A percentile compares a stretch with the other conserved stretches of the same genome.
Conservation (phyloP, 139 green algal species). For the Dunaliella primolecta region DNA sequence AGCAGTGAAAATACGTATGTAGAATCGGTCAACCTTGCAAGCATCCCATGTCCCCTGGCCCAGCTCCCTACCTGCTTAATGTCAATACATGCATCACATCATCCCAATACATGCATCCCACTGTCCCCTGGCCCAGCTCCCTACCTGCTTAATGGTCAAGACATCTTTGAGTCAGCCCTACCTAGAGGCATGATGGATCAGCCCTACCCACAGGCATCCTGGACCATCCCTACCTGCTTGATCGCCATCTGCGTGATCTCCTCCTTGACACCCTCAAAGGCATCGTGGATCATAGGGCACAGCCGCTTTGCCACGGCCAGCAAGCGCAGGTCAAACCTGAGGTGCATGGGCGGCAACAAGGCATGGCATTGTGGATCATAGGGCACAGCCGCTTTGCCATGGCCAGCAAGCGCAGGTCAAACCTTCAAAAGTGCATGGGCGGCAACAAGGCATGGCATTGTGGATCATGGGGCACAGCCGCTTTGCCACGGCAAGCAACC, state of each 20-base stretch:
- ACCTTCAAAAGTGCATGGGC: constrained; percentile 19
- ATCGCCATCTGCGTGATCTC: constrained; percentile 25
- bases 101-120: too few species aligned
- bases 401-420: constrained; percentile 45
- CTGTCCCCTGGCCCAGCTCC: too few species aligned
- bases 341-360: too few species aligned
- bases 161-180: too few species aligned
- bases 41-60: too few species aligned
- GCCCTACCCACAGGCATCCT: too few species aligned
- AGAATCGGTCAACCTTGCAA: too few species aligned
- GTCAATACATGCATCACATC: too few species aligned
- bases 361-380: constrained; percentile 32
- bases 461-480: constrained; percentile 41
- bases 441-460: constrained; percentile 10
- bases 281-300: constrained; percentile 33
- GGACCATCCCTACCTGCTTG: constrained; percentile 7
- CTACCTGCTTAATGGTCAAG: too few species aligned
- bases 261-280: constrained; percentile 27
- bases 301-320: constrained; percentile 48
- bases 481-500: constrained; percentile 48
- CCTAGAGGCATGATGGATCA: too few species aligned
- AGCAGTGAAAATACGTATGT: too few species aligned
- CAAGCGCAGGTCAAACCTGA: constrained; percentile 45
- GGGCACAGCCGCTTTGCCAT: constrained; percentile 41
- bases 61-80: too few species aligned